phyloP scores from a whole-genome alignment of 306 rosid species.

The Quercus gilva region DNA sequence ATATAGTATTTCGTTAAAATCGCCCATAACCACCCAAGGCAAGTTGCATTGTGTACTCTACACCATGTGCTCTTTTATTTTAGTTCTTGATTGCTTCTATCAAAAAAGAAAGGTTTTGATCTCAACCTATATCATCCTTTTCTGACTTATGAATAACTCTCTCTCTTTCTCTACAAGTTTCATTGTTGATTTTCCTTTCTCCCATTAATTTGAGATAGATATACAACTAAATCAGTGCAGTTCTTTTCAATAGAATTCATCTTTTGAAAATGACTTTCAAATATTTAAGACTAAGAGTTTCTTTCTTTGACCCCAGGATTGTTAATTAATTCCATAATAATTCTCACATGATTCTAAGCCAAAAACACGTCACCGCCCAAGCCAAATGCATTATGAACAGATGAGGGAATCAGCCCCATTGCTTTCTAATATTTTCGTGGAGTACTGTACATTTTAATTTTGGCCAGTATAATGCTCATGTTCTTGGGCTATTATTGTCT shows the following conservation, averaged over 20 bases:
- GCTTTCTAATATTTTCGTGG: background rate
- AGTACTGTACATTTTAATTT: background rate
- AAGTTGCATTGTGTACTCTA: too few species aligned
- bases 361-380: background rate
- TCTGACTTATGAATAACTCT: background rate
- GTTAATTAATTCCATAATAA: background rate
- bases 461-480: too few species aligned
- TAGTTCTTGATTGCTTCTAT: background rate
- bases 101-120: background rate
- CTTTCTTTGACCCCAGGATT: background rate
- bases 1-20: too few species aligned
- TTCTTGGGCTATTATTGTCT: background rate
- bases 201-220: background rate
- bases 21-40: too few species aligned
- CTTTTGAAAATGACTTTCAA: background rate
- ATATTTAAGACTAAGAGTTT: background rate
- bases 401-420: background rate
- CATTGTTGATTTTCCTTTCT: background rate
- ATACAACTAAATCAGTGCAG: background rate
- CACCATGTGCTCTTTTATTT: conserved; percentile 10
- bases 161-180: background rate
- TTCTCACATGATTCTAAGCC: background rate
- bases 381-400: background rate
- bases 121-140: background rate
- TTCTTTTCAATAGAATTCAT: background rate